Percentiles rank a stretch among this genome's conserved stretches.
phyloP scores from a whole-genome alignment of 345 rosid species.

The Euphorbia tirucalli region DNA sequence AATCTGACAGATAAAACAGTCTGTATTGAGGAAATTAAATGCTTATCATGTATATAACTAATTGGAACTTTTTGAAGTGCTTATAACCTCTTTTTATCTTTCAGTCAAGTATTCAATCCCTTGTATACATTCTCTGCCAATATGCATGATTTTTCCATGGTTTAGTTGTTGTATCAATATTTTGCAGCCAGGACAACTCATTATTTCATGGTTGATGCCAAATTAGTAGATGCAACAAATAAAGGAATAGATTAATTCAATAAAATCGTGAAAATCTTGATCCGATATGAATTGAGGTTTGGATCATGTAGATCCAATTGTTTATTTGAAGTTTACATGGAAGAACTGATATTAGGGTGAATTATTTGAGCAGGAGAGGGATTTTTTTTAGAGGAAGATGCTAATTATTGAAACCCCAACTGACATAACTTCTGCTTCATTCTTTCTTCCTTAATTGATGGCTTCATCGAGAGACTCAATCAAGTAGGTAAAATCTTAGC shows the following conservation, averaged over 20 bases:
- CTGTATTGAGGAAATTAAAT: not conserved
- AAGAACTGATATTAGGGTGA: not conserved
- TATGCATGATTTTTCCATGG: not conserved
- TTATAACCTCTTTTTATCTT: not conserved
- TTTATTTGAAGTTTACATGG: not conserved
- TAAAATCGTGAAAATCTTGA: not conserved
- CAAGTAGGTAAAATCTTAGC: not conserved
- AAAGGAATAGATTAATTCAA: not conserved
- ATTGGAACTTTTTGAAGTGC: not conserved
- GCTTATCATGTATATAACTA: not conserved
- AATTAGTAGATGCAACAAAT: not conserved
- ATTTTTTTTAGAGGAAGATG: not conserved
- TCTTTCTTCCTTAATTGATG: too few species aligned
- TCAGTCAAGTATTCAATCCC: not conserved
- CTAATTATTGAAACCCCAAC: too few species aligned
- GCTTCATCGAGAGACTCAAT: not conserved
- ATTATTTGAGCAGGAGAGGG: not conserved
- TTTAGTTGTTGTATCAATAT: not conserved
- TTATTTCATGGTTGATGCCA: not conserved
- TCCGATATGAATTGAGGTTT: not conserved
- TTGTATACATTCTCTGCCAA: not conserved
- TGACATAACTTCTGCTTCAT: too few species aligned
- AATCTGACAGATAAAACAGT: not conserved
- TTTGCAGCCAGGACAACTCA: not conserved
- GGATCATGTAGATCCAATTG: not conserved